Evolutionary conservation across 306 rosid genomes (phyloP).

Genomic region (Cicer pinnatifidum): DNA sequence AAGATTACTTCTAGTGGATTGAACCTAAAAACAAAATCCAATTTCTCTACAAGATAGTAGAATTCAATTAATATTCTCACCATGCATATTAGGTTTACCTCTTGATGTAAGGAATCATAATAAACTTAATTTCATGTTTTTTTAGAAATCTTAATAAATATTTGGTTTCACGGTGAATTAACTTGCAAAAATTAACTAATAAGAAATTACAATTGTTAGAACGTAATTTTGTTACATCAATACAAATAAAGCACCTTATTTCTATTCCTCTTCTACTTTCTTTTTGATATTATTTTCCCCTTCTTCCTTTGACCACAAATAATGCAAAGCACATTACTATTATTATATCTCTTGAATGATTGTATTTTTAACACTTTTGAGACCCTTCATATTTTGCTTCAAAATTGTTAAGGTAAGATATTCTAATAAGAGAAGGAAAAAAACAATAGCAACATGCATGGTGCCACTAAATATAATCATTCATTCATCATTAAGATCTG

Average conservation of each 20-base stretch:
- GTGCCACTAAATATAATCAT: constrained; percentile 49
- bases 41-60: too few relatives aligned
- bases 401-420: constrained; percentile 26
- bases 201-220: too few relatives aligned
- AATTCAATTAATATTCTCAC: too few relatives aligned
- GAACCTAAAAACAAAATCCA: too few relatives aligned
- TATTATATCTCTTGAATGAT: constrained; percentile 18
- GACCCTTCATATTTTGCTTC: constrained; percentile 27
- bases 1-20: too few relatives aligned
- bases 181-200: too few relatives aligned
- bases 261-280: too few relatives aligned
- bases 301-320: neutral
- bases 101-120: neutral
- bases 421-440: constrained; percentile 7
- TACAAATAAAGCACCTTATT: neutral
- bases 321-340: constrained; percentile 10
- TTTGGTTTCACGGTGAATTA: too few relatives aligned
- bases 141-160: neutral
- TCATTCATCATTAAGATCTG: constrained; percentile 45
- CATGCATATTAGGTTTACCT: constrained; percentile 2
- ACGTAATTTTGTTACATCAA: neutral
- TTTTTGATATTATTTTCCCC: neutral
- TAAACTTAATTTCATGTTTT: neutral
- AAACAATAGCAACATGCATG: neutral
- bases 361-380: constrained; percentile 30